Evolutionary conservation across 2,329 filamentous ascomycete species (phyloP).

Genomic region (Teratosphaeria viscida): DNA sequence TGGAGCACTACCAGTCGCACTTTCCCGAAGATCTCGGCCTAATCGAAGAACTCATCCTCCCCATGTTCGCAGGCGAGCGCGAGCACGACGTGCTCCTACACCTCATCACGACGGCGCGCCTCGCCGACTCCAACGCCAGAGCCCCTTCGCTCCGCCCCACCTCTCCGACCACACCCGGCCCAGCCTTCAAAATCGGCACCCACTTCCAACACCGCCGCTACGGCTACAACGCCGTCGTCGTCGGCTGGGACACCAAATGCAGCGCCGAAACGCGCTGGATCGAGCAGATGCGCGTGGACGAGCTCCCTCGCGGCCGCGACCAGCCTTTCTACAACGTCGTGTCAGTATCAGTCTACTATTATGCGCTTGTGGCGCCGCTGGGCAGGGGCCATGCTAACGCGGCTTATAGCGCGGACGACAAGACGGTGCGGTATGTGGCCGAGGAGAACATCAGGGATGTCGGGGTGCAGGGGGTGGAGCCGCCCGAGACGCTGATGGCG

Average conservation of each 20-base stretch:
- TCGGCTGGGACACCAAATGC: conserved; percentile 67
- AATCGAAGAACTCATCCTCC: conserved; percentile 56
- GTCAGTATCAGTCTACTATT: conserved; percentile 52
- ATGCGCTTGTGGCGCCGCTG: not conserved
- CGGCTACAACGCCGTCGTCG: conserved; percentile 68
- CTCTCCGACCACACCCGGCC: conserved; percentile 13
- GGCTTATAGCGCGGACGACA: conserved; percentile 49
- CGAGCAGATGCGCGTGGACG: conserved; percentile 52
- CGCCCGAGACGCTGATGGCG: conserved; percentile 46
- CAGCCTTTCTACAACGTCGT: conserved; percentile 79
- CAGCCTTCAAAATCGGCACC: conserved; percentile 65
- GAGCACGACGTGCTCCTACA: conserved; percentile 46
- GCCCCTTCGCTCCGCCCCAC: conserved; percentile 1
- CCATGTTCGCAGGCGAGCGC: conserved; percentile 43
- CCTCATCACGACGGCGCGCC: conserved; percentile 45
- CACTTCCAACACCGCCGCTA: conserved; percentile 77
- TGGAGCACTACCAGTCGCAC: conserved; percentile 49
- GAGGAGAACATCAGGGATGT: conserved; percentile 61
- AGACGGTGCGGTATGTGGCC: conserved; percentile 62
- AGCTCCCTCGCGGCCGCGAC: conserved; percentile 46
- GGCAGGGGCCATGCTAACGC: not conserved
- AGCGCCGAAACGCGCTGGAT: conserved; percentile 53
- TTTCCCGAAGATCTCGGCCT: conserved; percentile 64
- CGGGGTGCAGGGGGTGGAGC: conserved; percentile 31
- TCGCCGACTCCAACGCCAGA: conserved; percentile 42